Evolutionary conservation across 164 flowering plant genomes (phyloP), one percentile per base, ranked within the genome.

Genomic region (Piper longum): DNA sequence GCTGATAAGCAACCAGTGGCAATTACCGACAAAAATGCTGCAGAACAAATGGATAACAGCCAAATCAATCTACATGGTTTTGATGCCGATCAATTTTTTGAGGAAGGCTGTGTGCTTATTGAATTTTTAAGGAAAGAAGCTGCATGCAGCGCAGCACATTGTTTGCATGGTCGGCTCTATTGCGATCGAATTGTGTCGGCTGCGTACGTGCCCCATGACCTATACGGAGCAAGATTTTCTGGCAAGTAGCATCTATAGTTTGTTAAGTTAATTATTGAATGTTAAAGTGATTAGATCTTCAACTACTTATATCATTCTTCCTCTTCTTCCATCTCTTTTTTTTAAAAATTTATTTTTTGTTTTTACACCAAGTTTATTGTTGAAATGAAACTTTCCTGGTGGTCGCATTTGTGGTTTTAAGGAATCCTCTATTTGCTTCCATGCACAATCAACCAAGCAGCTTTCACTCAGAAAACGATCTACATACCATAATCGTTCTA

Each of bases 121-220:
- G 97, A 95, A 79, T 95, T 70, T 64, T 67, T 64, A 43, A 83
- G 99, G 80, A 66, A 74, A 5, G 96, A 90, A 76, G 87, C 87
- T 51, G 72, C 89, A 16, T 82, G 82, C 72, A 64, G 62, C 59
- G 95, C 99, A 7, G 99, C 96, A 55, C 96, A 88, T 73, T 77
- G 81, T 75, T 71, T 95, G 67, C 88, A 90, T 62, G 85, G 99
- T 18, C 85, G 97, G 9, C 61, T 69, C 36, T 90, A 78, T 72
- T 91, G 83, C 60, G 80, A 76, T 40, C 85, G 79, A 17, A 44
- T 66, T 3, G 87, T 95, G 67, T 65, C 67, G 9, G 86, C 78
- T 17, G 82, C 72, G 54, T 95, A 88, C 62, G 77, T 86, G 16
- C 43, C 78, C 61, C 81, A 65, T 18, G 83, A 83, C 70, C 61